These are phyloP conservation scores for Heracleum sosnowskyi DNA, from an alignment of 129 eudicot species.

Conservation along the genomic window DNA sequence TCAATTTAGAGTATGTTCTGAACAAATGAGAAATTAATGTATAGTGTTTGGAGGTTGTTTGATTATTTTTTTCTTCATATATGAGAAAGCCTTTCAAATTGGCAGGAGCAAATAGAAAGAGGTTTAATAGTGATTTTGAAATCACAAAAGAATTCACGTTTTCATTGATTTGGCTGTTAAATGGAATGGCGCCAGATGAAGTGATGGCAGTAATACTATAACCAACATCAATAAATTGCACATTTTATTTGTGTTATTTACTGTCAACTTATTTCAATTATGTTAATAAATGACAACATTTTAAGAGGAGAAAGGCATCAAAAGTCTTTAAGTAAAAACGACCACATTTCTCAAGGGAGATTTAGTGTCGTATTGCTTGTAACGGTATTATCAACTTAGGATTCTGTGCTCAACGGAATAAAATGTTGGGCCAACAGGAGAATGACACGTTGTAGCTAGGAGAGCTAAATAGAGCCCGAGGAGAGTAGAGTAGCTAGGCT, in stretches of 20 bases:
- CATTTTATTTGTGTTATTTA: not conserved
- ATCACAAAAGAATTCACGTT: slow-evolving; percentile 76
- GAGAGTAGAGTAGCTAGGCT: not conserved
- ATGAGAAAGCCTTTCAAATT: no score
- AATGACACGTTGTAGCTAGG: not conserved
- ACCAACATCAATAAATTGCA: not conserved
- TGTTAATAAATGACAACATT: not conserved
- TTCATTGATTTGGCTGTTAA: slow-evolving; percentile 60
- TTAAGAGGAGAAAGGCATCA: not conserved
- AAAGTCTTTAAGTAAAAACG: not conserved
- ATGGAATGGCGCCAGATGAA: slow-evolving; percentile 55
- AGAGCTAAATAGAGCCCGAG: not conserved
- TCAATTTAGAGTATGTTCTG: not conserved
- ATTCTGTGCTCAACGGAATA: not conserved
- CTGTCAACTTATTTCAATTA: not conserved
- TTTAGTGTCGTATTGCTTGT: not conserved
- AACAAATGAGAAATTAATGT: not conserved
- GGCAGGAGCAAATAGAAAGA: not conserved
- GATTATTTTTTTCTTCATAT: no score
- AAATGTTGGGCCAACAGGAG: not conserved
- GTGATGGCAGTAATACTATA: slow-evolving; percentile 29
- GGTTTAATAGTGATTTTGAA: slow-evolving; percentile 68
- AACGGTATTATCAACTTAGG: no score
- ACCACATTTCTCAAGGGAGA: not conserved
- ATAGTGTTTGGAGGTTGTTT: not conserved